phyloP scores from a whole-genome alignment of 176 grass and related monocot species.

The Phoenix dactylifera region DNA sequence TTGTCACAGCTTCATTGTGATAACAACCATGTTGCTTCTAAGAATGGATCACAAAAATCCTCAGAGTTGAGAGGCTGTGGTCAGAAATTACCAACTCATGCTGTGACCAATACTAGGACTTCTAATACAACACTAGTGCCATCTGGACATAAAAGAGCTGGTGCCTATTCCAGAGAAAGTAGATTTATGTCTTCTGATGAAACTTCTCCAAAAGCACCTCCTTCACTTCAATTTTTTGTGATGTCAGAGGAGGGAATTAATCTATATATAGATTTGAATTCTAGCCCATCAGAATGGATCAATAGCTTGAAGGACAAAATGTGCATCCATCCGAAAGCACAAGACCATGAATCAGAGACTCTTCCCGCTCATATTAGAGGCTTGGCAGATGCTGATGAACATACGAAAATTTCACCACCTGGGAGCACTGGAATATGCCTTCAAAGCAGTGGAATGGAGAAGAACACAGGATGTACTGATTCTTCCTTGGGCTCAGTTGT shows the following conservation, averaged over 20 bases:
- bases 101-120: slow-evolving; percentile 1
- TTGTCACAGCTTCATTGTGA: slow-evolving; percentile 13
- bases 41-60: slow-evolving; percentile 14
- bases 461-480: slow-evolving; percentile 29
- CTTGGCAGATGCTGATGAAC: slow-evolving; percentile 35
- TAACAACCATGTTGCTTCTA: slow-evolving; percentile 19
- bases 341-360: slow-evolving; percentile 23
- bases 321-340: slow-evolving; percentile 19
- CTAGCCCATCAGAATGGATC: slow-evolving; percentile 40
- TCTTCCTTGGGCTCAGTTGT: slow-evolving; percentile 59
- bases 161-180: neutral
- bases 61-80: neutral
- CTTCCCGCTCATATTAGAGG: slow-evolving; percentile 34
- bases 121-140: neutral
- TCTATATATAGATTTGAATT: slow-evolving; percentile 73
- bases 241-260: slow-evolving; percentile 65
- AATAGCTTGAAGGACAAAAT: slow-evolving; percentile 48
- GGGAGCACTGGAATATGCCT: slow-evolving; percentile 28
- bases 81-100: slow-evolving; percentile 5
- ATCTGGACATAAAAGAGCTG: slow-evolving; percentile 3
- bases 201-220: slow-evolving; percentile 21
- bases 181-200: neutral
- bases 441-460: slow-evolving; percentile 29
- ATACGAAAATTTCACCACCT: slow-evolving; percentile 20
- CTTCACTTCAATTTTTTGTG: slow-evolving; percentile 63